Base-by-base conservation (phyloP, 139 green algal genomes). In the Pleodorina starrii region DNA sequence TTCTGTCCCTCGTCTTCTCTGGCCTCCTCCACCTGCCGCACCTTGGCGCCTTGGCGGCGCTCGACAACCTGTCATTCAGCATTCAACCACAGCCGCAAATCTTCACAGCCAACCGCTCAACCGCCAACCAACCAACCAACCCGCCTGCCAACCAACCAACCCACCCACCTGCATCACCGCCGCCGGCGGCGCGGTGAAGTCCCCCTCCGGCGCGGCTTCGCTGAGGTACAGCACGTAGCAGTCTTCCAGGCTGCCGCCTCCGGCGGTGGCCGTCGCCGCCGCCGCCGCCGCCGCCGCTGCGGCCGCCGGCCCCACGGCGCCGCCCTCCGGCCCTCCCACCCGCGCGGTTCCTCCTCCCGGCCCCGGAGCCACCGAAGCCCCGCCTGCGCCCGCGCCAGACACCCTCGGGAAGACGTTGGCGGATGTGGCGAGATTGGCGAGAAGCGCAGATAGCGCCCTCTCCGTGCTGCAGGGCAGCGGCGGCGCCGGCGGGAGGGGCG, bases 221-320 rank as follows among this genome's bases (percentile, higher is more conserved):
- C 76, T 84, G 32, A 84, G 76, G 32, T 43, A 10, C 1, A 84
- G 76, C 48, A 84, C 76, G 50, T 84, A 84, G 76, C 76, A 81
- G 23, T 81, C 5, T 42, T 81, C 42, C 6, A 81, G 36, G 0
- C 23, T 17, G 60, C 60, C 19, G 25, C 27, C 25, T 7, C 14
- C 1, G n/a, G n/a, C n/a, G n/a, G n/a, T n/a, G n/a, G n/a, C 54
- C 74, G 25, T 19, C 74, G 21, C 48, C 46, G 75, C 46, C 46
- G 75, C n/a, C 27, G 75, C 46, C 46, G 32, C 72, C 43, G 73
- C 42, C 76, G 48, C 76, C 48, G 50, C 48, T 63, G 73, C n/a
- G n/a, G 75, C 46, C 46, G 75, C n/a, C 27, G 75, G n/a, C 46
- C 16, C 72, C 43, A 42, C 42, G 46, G 48, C 76, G 50, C 48